Evolutionary conservation across 2,329 filamentous ascomycete genomes (phyloP).

Genomic region (Pseudocercospora fijiensis): DNA sequence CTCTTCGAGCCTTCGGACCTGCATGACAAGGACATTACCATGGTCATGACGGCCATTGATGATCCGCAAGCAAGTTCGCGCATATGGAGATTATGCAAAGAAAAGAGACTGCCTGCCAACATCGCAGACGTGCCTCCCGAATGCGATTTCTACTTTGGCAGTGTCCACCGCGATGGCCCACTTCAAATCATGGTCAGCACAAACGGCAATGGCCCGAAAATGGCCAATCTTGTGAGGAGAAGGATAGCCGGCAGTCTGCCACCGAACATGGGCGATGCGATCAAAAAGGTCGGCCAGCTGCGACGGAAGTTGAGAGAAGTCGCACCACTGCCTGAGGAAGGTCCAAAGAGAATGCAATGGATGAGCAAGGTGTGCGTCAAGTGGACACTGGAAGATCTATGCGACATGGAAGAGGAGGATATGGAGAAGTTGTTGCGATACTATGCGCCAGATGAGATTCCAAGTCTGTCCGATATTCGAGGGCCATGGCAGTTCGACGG

Average conservation of each 20-base stretch:
- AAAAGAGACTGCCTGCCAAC: slow-evolving; percentile 80
- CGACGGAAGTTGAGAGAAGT: slow-evolving; percentile 74
- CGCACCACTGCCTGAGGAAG: slow-evolving; percentile 70
- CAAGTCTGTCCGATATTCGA: slow-evolving; percentile 46
- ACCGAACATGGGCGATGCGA: slow-evolving; percentile 76
- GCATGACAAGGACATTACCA: slow-evolving; percentile 65
- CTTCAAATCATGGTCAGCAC: slow-evolving; percentile 98
- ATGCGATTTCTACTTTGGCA: slow-evolving; percentile 98
- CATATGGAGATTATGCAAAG: slow-evolving; percentile 93
- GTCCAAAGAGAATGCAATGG: slow-evolving; percentile 89
- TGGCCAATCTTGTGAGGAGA: slow-evolving; percentile 81
- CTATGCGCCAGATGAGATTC: slow-evolving; percentile 56
- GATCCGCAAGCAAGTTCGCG: slow-evolving; percentile 85
- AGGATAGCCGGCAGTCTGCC: slow-evolving; percentile 78
- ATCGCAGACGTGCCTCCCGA: slow-evolving; percentile 96
- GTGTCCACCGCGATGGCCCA: slow-evolving; percentile 89
- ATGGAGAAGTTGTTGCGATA: slow-evolving; percentile 81
- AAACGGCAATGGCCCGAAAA: slow-evolving; percentile 89
- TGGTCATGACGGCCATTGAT: slow-evolving; percentile 92
- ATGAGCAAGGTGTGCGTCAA: slow-evolving; percentile 89
- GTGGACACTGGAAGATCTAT: slow-evolving; percentile 82
- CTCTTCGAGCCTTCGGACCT: slow-evolving; percentile 85
- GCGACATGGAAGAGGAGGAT: slow-evolving; percentile 72
- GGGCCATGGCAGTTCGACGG: slow-evolving; percentile 46
- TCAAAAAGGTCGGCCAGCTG: slow-evolving; percentile 78